These are phyloP conservation scores for Dicorynia guianensis DNA, from an alignment of 306 rosid genomes.

Conservation along the genomic window DNA sequence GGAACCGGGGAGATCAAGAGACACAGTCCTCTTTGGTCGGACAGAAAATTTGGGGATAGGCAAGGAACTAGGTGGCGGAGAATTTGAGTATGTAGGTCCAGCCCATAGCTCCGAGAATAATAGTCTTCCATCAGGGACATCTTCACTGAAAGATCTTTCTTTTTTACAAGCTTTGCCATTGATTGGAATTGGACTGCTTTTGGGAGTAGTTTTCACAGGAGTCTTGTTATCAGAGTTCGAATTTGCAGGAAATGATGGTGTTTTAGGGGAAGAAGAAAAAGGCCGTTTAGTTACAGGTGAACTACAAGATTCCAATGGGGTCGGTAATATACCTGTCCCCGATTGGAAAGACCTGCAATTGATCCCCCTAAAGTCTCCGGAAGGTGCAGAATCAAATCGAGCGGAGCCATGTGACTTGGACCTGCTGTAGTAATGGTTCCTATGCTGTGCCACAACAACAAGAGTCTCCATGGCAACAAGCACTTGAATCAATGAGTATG, in stretches of 20 bases:
- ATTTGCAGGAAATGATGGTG: constrained; percentile 45
- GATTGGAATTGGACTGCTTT: constrained; percentile 64
- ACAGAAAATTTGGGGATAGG: constrained; percentile 83
- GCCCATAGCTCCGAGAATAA: constrained; percentile 90
- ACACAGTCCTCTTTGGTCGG: constrained; percentile 69
- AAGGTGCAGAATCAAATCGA: constrained; percentile 59
- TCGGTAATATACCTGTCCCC: constrained; percentile 78
- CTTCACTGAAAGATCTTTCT: constrained; percentile 44
- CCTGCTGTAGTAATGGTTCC: constrained; percentile 61
- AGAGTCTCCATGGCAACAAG: constrained; percentile 71
- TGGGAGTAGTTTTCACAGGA: constrained; percentile 14
- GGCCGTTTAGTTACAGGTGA: constrained; percentile 49
- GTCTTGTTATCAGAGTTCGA: constrained; percentile 39
- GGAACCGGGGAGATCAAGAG: constrained; percentile 66
- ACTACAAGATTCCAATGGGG: constrained; percentile 52
- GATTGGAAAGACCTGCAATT: constrained; percentile 80
- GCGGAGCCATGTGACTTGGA: constrained; percentile 51
- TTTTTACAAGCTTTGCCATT: constrained; percentile 32
- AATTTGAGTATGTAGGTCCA: constrained; percentile 92
- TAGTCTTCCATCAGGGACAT: constrained; percentile 39
- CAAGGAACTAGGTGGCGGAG: constrained; percentile 88
- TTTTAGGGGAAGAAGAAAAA: constrained; percentile 46
- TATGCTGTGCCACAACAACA: constrained; percentile 65
- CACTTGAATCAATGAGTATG: constrained; percentile 13
- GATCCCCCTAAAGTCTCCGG: constrained; percentile 56